Evolutionary conservation across 257 asterid species (phyloP).

Genomic region (Thymus mandschuricus): DNA sequence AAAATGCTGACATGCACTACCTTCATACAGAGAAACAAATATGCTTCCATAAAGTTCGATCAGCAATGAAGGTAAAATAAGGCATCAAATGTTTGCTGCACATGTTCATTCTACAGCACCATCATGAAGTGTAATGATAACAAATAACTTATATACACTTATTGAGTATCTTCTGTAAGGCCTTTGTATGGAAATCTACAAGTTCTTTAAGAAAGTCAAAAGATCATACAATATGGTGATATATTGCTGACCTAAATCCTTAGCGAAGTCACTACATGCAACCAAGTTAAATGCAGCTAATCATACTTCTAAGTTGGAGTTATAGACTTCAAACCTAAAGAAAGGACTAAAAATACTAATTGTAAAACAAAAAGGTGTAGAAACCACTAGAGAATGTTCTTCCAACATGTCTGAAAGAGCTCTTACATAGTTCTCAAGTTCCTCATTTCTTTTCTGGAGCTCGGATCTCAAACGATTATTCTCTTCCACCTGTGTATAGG

Average conservation of each 20-base stretch:
- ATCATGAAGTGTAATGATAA: conserved; percentile 4
- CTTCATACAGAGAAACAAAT: neutral
- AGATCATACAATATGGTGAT: conserved; percentile 1
- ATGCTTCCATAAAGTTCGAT: conserved; percentile 12
- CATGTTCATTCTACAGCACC: conserved; percentile 10
- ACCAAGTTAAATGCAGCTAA: neutral
- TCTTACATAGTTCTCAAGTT: conserved; percentile 82
- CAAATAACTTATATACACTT: neutral
- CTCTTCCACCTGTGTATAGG: conserved; percentile 78
- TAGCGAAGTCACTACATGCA: neutral
- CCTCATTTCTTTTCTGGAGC: conserved; percentile 69
- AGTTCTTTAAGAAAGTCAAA: conserved; percentile 14
- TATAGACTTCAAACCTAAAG: conserved; percentile 3
- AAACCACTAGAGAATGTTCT: conserved; percentile 9
- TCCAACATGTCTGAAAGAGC: conserved; percentile 22
- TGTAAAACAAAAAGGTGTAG: neutral
- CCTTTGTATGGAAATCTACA: neutral
- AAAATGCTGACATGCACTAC: neutral
- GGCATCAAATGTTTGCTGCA: neutral
- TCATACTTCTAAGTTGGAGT: conserved; percentile 17
- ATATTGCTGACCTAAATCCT: conserved; percentile 5
- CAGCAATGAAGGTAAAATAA: neutral
- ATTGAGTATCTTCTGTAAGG: neutral
- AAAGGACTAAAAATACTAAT: neutral
- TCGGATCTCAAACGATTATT: conserved; percentile 81